Evolutionary conservation across 2,329 filamentous ascomycete species (phyloP).

Genomic region (Colletotrichum orchidophilum): DNA sequence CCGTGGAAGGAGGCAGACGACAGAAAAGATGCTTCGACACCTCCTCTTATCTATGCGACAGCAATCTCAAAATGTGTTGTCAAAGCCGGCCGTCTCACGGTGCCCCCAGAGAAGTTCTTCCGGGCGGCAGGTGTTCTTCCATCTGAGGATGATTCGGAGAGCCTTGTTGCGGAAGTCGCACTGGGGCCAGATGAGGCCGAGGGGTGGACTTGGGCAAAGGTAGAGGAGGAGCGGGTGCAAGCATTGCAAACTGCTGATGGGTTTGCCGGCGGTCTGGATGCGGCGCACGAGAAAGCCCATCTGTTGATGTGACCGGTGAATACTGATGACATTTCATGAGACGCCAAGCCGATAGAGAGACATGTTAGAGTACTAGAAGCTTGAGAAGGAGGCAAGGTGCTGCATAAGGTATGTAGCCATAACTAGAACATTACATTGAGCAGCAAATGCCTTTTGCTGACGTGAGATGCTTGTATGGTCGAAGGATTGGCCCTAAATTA

Average conservation of each 20-base stretch:
- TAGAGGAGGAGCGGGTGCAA: conserved; percentile 20
- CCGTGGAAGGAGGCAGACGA: conserved; percentile 58
- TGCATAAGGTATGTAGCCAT: too few relatives aligned
- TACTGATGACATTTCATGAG: not conserved
- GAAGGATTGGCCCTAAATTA: not conserved
- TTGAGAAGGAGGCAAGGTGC: too few relatives aligned
- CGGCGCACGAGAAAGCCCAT: conserved; percentile 20
- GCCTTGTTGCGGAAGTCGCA: not conserved
- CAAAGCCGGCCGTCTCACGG: conserved; percentile 83
- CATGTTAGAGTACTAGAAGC: too few relatives aligned
- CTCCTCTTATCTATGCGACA: conserved; percentile 62
- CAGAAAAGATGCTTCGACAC: conserved; percentile 42
- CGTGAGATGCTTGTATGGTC: too few relatives aligned
- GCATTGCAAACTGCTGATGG: conserved; percentile 14
- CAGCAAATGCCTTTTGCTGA: too few relatives aligned
- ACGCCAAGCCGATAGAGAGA: not conserved
- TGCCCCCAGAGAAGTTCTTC: conserved; percentile 66
- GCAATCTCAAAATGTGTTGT: conserved; percentile 83
- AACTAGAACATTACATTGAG: too few relatives aligned
- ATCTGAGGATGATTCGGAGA: not conserved
- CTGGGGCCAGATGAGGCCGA: not conserved
- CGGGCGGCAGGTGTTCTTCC: conserved; percentile 16
- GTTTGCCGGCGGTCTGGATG: conserved; percentile 17
- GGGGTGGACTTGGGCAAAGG: conserved; percentile 20
- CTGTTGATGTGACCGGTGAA: not conserved